These are phyloP conservation scores for Colletotrichum sp. DNA, from an alignment of 2,329 filamentous ascomycete genomes.

Conservation along the genomic window DNA sequence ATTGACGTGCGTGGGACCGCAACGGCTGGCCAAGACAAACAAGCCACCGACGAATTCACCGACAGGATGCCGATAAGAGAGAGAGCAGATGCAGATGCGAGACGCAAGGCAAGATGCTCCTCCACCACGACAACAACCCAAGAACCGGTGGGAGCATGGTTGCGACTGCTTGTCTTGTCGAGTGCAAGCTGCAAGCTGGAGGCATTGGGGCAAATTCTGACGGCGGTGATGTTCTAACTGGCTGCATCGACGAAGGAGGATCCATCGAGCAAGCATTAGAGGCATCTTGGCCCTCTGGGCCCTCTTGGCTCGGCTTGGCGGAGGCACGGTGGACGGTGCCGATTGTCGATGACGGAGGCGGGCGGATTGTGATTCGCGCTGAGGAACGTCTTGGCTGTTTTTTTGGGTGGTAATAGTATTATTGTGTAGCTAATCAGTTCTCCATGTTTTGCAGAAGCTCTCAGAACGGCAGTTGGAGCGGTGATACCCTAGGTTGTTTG, in stretches of 20 bases:
- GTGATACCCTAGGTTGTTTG: no score
- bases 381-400: not conserved
- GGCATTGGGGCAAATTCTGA: not conserved
- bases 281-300: slow-evolving; percentile 7
- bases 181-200: not conserved
- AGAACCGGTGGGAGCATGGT: not conserved
- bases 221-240: not conserved
- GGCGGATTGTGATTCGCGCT: not conserved
- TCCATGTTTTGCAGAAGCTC: no score
- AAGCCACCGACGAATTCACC: not conserved
- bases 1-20: not conserved
- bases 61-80: not conserved
- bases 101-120: not conserved
- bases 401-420: not conserved
- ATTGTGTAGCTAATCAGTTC: not conserved
- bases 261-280: not conserved
- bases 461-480: no score
- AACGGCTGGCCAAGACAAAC: not conserved
- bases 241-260: not conserved
- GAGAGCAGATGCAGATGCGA: not conserved
- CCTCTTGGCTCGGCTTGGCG: not conserved
- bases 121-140: not conserved
- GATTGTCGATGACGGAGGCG: not conserved
- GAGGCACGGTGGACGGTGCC: not conserved
- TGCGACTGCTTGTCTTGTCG: not conserved